Base-by-base conservation (phyloP, 345 rosid genomes). In the Cardamine occulta region DNA sequence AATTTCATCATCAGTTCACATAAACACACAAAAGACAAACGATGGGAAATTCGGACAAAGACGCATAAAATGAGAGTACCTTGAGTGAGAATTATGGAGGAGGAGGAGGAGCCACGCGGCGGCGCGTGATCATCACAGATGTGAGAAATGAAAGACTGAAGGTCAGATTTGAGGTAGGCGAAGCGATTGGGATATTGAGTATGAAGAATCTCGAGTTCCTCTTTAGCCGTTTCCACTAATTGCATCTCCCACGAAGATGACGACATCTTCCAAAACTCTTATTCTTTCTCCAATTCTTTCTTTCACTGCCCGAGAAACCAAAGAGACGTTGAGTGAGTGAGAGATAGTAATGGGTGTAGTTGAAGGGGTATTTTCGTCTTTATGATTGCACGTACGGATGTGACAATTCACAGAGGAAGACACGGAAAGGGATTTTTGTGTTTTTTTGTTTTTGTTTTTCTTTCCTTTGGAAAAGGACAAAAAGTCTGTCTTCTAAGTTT, bases 161-260 rank as follows among this genome's bases (percentile, higher is more conserved):
- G 84, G 59, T 86, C 86, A 10, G 69, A 72, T 72, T 86, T 86
- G 19, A 86, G 78, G 81, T 72, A 62, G 0, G 72, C 74, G 34
- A 79, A 84, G 39, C 85, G 84, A 57, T 73, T 52, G 4, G 89
- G 89, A 56, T 86, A 79, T 11, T 74, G 86, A 3, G 56, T 39
- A 28, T 84, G 84, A 7, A 86, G 85, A 21, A 65, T 64, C 62
- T 82, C 79, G 70, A 86, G 73, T 32, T 86, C 89, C 0, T 86
- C 84, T 49, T 79, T 73, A 37, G 86, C 89, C 0, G 81, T 84
- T 73, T 72, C 80, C 37, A 80, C 24, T 19, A 78, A 32, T 56
- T 56, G 75, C 81, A 82, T 78, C 80, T 84, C 79, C 82, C 75
- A 52, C 47, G 79, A 54, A n/a, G 79, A 54, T 9, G 78, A 60